Percentiles rank a stretch among this genome's conserved stretches.
phyloP scores from a whole-genome alignment of 225 moss, liverwort and hornwort genomes.

The Climacium dendroides region DNA sequence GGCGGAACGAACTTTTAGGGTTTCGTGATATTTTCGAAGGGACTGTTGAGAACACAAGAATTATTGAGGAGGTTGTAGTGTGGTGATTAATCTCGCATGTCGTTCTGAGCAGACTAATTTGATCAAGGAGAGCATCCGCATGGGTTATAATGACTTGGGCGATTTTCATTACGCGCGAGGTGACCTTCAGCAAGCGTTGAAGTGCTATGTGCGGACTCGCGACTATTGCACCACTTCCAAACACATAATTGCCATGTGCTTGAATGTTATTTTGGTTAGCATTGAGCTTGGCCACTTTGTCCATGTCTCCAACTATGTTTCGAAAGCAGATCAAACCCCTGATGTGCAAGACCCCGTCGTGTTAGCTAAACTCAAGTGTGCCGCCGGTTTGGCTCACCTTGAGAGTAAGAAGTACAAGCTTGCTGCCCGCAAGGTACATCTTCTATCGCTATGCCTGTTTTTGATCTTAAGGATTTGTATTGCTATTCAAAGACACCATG shows the following conservation, averaged over 20 bases:
- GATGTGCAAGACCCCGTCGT: conserved; percentile 92
- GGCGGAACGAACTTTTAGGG: not conserved
- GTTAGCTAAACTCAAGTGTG: conserved; percentile 86
- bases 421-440: conserved; percentile 84
- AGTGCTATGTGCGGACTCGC: conserved; percentile 90
- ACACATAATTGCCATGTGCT: conserved; percentile 92
- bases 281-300: conserved; percentile 98
- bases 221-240: conserved; percentile 98
- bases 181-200: conserved; percentile 94
- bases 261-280: conserved; percentile 98
- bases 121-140: conserved; percentile 98
- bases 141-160: conserved; percentile 97
- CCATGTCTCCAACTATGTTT: conserved; percentile 91
- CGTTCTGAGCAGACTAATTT: conserved; percentile 58
- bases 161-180: conserved; percentile 94
- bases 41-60: not conserved
- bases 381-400: conserved; percentile 91
- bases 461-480: not conserved
- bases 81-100: not conserved
- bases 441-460: not conserved
- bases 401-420: conserved; percentile 97
- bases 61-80: not conserved
- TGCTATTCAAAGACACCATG: not conserved
- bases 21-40: not conserved
- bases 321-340: conserved; percentile 96